These are phyloP conservation scores for Fibroporia radiculosa DNA, from an alignment of 768 basidiomycete genomes.

Conservation along the genomic window DNA sequence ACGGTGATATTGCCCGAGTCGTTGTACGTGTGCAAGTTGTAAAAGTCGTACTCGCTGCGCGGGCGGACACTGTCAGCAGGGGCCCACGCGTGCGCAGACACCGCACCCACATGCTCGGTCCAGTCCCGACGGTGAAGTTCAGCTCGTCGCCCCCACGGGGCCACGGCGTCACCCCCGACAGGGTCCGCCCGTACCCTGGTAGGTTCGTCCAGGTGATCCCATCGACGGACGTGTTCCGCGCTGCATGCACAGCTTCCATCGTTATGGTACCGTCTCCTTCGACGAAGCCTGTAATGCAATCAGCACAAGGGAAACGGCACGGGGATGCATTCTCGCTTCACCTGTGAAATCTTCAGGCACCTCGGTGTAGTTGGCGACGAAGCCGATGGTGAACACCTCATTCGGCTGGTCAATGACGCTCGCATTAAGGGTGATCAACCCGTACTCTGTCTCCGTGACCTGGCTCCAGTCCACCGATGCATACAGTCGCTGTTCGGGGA, in stretches of 20 bases:
- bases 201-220: slow-evolving; percentile 53
- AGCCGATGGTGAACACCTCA: slow-evolving; percentile 19
- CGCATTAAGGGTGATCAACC: slow-evolving; percentile 40
- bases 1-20: slow-evolving; percentile 38
- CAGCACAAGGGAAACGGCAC: too few species aligned
- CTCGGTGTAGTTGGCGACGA: slow-evolving; percentile 25
- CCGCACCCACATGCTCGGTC: slow-evolving; percentile 53
- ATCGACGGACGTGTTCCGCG: slow-evolving; percentile 36
- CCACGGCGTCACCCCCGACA: slow-evolving; percentile 55
- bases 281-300: slow-evolving; percentile 52
- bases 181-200: slow-evolving; percentile 51
- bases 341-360: slow-evolving; percentile 43
- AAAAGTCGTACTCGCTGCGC: slow-evolving; percentile 57
- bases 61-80: too few species aligned
- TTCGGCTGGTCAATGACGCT: slow-evolving; percentile 32
- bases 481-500: slow-evolving; percentile 47
- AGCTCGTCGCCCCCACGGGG: slow-evolving; percentile 41
- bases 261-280: slow-evolving; percentile 57
- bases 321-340: too few species aligned
- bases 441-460: slow-evolving; percentile 25
- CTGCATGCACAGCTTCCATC: slow-evolving; percentile 58
- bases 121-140: slow-evolving; percentile 54
- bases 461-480: slow-evolving; percentile 51
- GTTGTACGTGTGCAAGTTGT: slow-evolving; percentile 43
- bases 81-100: too few species aligned